Evolutionary conservation across 2,329 filamentous ascomycete species (phyloP), one percentile per base, ranked within the genome.

Genomic region (Coleophoma cylindrospora): DNA sequence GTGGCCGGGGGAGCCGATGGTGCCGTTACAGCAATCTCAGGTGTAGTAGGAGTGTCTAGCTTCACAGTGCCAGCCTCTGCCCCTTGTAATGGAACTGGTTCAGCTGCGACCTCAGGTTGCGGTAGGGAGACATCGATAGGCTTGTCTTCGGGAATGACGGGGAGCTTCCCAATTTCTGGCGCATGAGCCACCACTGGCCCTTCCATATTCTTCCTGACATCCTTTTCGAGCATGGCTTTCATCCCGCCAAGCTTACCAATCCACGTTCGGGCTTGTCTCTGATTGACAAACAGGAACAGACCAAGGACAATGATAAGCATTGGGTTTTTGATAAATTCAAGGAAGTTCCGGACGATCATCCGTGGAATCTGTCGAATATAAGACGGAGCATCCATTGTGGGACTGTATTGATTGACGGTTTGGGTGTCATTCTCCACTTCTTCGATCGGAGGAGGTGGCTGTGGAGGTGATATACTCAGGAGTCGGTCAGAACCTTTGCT

Each of bases 311-410:
- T 33, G 8, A 58, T 50, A 22, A 59, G 47, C 3, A 64, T 43
- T 11, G 79, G 79, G 52, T 83, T 83, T 48, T 70, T 75, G 40
- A 84, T 61, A 12, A 84, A 74, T 40, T 83, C 79, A 7, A 77
- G 62, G 9, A 80, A 65, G 50, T 71, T 79, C 40, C 76, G 70
- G 0, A 70, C 68, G 0, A 74, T 77, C 21, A 73, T 71, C 40
- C 74, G 70, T 1, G 76, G 78, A 49, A 81, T 68, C 41, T 73
- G 76, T 27, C 75, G 69, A 14, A 83, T 70, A 12, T 68, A 52
- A 10, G 37, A 40, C 34, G 47, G 48, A 4, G 71, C 10, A 67
- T 64, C 44, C 68, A 66, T 2, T 72, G 71, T 0, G 60, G 59
- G 37, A 51, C 61, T 50, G 9, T 48, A n/a, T 12, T 53, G 50